A percentile compares a stretch with the other conserved stretches of the same genome.
Evolutionary conservation across 2,329 filamentous ascomycete species (phyloP).

Genomic region (Conoideocrella luteorostrata): DNA sequence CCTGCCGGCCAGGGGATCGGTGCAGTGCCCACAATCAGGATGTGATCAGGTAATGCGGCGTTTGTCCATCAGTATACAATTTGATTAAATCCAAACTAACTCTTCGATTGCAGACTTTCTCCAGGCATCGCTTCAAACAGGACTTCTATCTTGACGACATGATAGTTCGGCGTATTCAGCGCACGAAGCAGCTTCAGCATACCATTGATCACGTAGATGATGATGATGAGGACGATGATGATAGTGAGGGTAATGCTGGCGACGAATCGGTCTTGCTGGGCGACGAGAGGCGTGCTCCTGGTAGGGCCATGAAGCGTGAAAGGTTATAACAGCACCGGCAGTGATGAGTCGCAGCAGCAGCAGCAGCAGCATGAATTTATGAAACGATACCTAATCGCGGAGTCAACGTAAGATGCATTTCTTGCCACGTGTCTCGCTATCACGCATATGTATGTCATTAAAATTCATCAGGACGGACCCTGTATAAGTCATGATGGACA

Average conservation of each 20-base stretch:
- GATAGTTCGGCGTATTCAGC: slow-evolving; percentile 52
- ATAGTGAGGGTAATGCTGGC: no score
- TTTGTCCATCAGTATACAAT: no score
- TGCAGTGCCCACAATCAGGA: slow-evolving; percentile 59
- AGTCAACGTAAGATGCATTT: no score
- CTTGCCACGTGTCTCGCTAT: no score
- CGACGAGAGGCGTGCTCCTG: slow-evolving; percentile 16
- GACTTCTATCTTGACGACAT: slow-evolving; percentile 53
- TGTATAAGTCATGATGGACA: no score
- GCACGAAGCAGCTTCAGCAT: slow-evolving; percentile 37
- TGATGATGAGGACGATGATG: slow-evolving; percentile 22
- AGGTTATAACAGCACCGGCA: neutral
- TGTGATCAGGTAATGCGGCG: slow-evolving; percentile 48
- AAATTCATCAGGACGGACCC: no score
- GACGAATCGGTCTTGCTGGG: slow-evolving; percentile 19
- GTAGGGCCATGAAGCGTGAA: slow-evolving; percentile 19
- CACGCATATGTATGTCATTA: no score
- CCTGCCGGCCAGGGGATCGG: slow-evolving; percentile 34
- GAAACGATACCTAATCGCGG: no score
- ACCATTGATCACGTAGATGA: slow-evolving; percentile 37
- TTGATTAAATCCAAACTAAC: neutral
- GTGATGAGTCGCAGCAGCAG: no score
- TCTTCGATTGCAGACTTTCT: slow-evolving; percentile 36
- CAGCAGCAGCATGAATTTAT: no score
- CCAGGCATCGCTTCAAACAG: slow-evolving; percentile 25